Evolutionary conservation across 257 asterid genomes (phyloP), one percentile per base, ranked within the genome.

Genomic region (Cruciata laevipes): DNA sequence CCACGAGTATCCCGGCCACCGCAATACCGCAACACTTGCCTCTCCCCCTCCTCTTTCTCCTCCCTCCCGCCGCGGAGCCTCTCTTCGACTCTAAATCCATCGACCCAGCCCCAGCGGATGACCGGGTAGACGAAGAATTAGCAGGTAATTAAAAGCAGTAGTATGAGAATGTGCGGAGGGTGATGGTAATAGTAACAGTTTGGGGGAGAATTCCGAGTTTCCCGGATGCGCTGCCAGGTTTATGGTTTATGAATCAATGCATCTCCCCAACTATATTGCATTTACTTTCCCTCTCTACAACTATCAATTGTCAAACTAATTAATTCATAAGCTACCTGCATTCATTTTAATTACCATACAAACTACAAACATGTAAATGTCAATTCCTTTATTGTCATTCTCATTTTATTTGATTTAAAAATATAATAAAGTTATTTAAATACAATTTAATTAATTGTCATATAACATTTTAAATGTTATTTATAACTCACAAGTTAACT

Each of bases 1-100:
- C 49, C 21, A 24, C 47, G n/a, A 87, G 56, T 0, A 81, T 12
- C 3, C 33, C 38, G 23, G 80, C 79, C 31, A 76, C 68, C n/a
- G 76, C 72, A 35, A 63, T 33, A n/a, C 27, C 73, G 37, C 83
- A 66, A 51, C 91, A 87, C 33, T 81, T 30, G 70, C 67, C 71
- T 74, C 65, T 51, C 23, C 23, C 24, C 12, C 73, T 58, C 65
- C 77, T 71, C 18, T 73, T 59, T 9, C 44, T 14, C 14, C 63
- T 57, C 8, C 67, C 35, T 18, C 12, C 10, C 17, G 16, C 21
- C 27, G 69, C 42, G 32, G 60, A 18, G 42, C n/a, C 10, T 49
- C n/a, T 49, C 44, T 51, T 66, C n/a, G 61, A 49, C 6, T 66
- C 70, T 4, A 51, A 23, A 25, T 66, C 70, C 70, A 66, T 66